A percentile compares a stretch with the other conserved stretches of the same genome.
phyloP scores from a whole-genome alignment of 257 asterid genomes.

The Cynanchum wilfordii region DNA sequence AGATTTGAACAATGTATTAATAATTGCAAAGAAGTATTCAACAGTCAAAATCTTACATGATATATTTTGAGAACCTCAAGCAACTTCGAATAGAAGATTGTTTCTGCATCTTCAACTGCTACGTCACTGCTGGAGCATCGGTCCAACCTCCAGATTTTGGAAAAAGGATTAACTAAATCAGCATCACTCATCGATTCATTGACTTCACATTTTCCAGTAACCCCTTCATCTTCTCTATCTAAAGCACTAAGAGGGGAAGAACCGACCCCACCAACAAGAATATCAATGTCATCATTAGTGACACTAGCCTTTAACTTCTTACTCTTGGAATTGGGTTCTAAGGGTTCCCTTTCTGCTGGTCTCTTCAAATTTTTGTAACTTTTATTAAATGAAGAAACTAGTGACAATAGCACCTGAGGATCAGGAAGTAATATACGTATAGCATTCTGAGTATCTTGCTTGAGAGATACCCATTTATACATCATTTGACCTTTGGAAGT shows the following conservation, averaged over 20 bases:
- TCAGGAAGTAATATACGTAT: constrained; percentile 65
- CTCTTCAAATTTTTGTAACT: constrained; percentile 52
- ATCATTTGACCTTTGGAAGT: constrained; percentile 29
- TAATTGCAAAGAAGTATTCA: constrained; percentile 14
- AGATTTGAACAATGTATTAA: constrained; percentile 2
- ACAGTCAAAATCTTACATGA: constrained; percentile 49
- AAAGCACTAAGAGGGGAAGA: constrained; percentile 37
- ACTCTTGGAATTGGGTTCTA: constrained; percentile 26
- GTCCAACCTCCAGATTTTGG: constrained; percentile 53
- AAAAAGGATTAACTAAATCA: constrained; percentile 32
- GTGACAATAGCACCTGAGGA: constrained; percentile 70
- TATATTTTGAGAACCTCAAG: constrained; percentile 57
- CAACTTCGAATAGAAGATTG: constrained; percentile 66
- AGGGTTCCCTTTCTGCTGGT: constrained; percentile 43
- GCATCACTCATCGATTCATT: constrained; percentile 33
- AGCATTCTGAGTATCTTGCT: constrained; percentile 54
- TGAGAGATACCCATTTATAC: constrained; percentile 44
- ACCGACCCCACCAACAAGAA: constrained; percentile 60
- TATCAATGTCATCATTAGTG: constrained; percentile 52
- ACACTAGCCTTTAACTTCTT: constrained; percentile 57
- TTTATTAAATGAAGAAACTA: constrained; percentile 59
- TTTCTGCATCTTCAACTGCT: constrained; percentile 42
- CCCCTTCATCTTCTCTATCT: constrained; percentile 30
- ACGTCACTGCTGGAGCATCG: constrained; percentile 25
- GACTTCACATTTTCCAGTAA: constrained; percentile 20